Base-by-base conservation (phyloP, 768 basidiomycete genomes). In the Mycena latifolia region DNA sequence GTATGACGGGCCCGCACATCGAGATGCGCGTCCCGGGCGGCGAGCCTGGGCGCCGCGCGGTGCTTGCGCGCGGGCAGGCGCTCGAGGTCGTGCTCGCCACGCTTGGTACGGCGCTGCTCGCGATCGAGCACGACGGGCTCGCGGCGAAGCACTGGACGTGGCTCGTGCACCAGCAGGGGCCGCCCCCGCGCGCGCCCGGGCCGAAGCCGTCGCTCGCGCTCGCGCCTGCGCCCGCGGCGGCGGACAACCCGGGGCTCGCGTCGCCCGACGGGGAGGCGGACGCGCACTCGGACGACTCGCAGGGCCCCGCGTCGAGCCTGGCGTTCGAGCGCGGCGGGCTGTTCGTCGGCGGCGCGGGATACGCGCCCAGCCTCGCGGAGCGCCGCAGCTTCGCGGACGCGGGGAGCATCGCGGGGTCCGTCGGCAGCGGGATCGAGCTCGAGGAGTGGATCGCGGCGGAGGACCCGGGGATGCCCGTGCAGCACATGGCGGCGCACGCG, bases 61-160 rank as follows among this genome's bases (percentile, higher is more conserved):
- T 62, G 41, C 64, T 74, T 4, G 50, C 66, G 37, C 57, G 55
- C 25, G 71, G 72, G 17, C 69, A 71, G 60, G 73, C 63, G 46
- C 52, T 66, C 27, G 73, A 72, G 70, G 56, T 69, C 8, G 64
- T 72, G 24, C 53, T 74, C 10, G 47, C 70, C 25, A 55, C 58
- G 25, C 27, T 72, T 1, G 69, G 58, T 6, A 65, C 65, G n/a
- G 69, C 68, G 28, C 6, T 72, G 51, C 47, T 72, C 1, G 56
- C 66, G 31, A 60, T 72, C 25, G 67, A 74, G 65, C 73, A 74
- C 35, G 72, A 74, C 12, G 68, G 71, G 25, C 27, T 74, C 2
- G 66, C 61, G 28, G 48, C 35, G 20, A 72, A 71, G 60, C 70
- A 60, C 43, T 74, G 70, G 72, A 59, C 55, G n/a, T 72, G 66